Percentiles rank a stretch among this genome's conserved stretches.
Evolutionary conservation across 1,284 basidiomycete species (phyloP).

Genomic region (Meira nashicola): DNA sequence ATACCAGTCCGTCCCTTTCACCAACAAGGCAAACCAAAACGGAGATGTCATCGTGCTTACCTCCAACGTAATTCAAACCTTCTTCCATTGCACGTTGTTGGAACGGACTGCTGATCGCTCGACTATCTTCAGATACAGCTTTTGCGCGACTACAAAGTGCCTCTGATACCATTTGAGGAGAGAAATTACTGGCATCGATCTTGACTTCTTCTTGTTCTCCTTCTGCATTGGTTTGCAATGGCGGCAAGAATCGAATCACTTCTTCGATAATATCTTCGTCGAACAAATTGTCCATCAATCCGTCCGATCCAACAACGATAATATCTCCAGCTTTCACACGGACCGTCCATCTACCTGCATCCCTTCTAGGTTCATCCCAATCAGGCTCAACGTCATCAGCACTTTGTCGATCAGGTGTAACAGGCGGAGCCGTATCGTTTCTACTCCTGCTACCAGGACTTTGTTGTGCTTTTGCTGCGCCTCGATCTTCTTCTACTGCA

Average conservation of each 20-base stretch:
- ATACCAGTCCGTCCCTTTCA: background rate
- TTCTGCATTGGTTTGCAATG: background rate
- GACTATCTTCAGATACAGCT: constrained; percentile 57
- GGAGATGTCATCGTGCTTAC: constrained; percentile 56
- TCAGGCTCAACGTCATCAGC: constrained; percentile 20
- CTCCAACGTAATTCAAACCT: constrained; percentile 55
- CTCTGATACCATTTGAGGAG: constrained; percentile 58
- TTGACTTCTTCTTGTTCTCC: constrained; percentile 10
- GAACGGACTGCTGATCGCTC: constrained; percentile 58
- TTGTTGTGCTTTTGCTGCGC: background rate
- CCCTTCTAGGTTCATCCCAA: constrained; percentile 34
- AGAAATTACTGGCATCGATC: constrained; percentile 44
- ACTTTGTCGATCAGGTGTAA: background rate
- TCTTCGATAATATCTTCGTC: constrained; percentile 90
- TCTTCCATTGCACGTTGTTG: constrained; percentile 60
- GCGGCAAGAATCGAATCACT: constrained; percentile 64
- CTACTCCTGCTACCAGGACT: background rate
- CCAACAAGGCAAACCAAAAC: constrained; percentile 38
- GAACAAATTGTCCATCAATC: constrained; percentile 88
- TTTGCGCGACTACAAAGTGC: constrained; percentile 58
- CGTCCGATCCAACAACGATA: constrained; percentile 82
- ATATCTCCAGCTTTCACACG: constrained; percentile 80
- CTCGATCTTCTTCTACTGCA: constrained; percentile 8
- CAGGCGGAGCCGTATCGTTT: background rate
- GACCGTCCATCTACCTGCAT: constrained; percentile 52